Evolutionary conservation across 2,329 filamentous ascomycete species (phyloP).

Genomic region (Xylaria hypoxylon): DNA sequence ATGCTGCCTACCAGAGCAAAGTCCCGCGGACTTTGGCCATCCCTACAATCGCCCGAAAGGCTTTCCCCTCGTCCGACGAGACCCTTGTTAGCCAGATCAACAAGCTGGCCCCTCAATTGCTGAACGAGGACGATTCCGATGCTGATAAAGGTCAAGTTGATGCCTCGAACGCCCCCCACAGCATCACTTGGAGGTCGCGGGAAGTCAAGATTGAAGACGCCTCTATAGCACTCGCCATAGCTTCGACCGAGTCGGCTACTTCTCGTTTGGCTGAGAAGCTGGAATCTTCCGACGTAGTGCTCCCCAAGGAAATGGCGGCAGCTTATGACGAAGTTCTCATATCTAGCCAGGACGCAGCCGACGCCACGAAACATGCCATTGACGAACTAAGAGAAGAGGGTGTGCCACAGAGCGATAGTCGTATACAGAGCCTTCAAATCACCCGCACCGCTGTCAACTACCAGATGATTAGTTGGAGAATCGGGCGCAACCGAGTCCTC

Average conservation of each 20-base stretch:
- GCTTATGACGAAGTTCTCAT: constrained; percentile 93
- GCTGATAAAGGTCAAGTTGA: constrained; percentile 62
- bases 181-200: constrained; percentile 85
- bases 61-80: constrained; percentile 76
- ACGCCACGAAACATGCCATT: constrained; percentile 92
- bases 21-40: constrained; percentile 87
- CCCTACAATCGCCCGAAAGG: constrained; percentile 79
- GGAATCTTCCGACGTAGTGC: constrained; percentile 56
- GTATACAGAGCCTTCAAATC: constrained; percentile 93
- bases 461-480: constrained; percentile 92
- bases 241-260: constrained; percentile 70
- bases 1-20: constrained; percentile 92
- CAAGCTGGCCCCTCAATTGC: constrained; percentile 73
- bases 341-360: constrained; percentile 91
- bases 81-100: constrained; percentile 75
- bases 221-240: constrained; percentile 86
- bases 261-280: constrained; percentile 62
- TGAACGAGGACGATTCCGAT: constrained; percentile 67
- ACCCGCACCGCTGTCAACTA: constrained; percentile 95
- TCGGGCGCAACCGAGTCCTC: constrained; percentile 90
- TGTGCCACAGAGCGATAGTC: constrained; percentile 81
- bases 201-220: constrained; percentile 93
- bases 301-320: constrained; percentile 77
- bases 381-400: constrained; percentile 89
- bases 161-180: constrained; percentile 72